Conservation (phyloP, 2,329 filamentous ascomycete species). For the Nemania serpens region DNA sequence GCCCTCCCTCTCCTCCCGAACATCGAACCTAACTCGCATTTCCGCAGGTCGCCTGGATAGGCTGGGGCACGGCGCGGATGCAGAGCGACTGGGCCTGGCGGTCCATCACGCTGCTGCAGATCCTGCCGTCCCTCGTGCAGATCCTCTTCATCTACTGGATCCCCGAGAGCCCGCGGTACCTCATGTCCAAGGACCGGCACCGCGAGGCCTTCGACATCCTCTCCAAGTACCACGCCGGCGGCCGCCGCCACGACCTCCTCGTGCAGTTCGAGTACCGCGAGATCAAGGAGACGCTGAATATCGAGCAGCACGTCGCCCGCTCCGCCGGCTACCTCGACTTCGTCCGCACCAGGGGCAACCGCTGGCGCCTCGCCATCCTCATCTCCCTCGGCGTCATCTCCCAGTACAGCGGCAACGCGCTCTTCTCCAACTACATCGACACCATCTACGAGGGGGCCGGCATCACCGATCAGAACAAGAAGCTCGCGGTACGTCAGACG, state of each 20-base stretch:
- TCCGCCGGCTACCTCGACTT: conserved; percentile 64
- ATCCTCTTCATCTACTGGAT: conserved; percentile 68
- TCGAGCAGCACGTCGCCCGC: conserved; percentile 57
- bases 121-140: conserved; percentile 64
- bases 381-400: conserved; percentile 68
- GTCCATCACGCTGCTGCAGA: conserved; percentile 67
- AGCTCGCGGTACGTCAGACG: conserved; percentile 52
- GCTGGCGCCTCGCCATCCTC: conserved; percentile 65
- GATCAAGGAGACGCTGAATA: conserved; percentile 65
- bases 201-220: conserved; percentile 66
- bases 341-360: conserved; percentile 65
- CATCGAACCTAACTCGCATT: neutral
- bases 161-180: conserved; percentile 70
- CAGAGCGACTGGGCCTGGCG: conserved; percentile 69
- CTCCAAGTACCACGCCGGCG: conserved; percentile 66
- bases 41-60: conserved; percentile 59
- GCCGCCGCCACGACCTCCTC: conserved; percentile 60
- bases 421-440: conserved; percentile 70
- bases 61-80: conserved; percentile 65
- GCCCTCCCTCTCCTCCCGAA: neutral
- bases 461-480: conserved; percentile 60
- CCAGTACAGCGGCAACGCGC: conserved; percentile 69
- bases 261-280: conserved; percentile 70
- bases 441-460: conserved; percentile 65
- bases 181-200: conserved; percentile 65